Percentiles rank a stretch among this genome's conserved stretches.
These are phyloP conservation scores for Pseudogymnoascus sp. DNA, from an alignment of 2,329 filamentous ascomycete genomes.

Conservation along the genomic window DNA sequence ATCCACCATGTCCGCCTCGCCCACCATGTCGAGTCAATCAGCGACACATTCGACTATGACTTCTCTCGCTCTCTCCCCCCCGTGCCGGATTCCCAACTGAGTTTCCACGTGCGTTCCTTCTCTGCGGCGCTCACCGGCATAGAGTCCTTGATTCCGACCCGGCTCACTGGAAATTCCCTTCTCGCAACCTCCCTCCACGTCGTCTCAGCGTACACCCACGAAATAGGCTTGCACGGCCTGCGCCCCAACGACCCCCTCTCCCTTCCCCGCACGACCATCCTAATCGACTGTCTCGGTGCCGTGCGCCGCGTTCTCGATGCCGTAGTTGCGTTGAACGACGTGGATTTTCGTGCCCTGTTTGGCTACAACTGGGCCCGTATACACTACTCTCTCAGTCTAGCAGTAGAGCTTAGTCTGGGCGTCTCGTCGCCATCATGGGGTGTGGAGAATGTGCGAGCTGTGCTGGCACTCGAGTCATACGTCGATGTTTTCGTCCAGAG, in stretches of 20 bases:
- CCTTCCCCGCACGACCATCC: slow-evolving; percentile 8
- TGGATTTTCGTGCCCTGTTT: slow-evolving; percentile 7
- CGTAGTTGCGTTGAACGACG: background rate
- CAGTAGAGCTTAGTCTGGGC: slow-evolving; percentile 9
- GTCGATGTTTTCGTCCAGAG: slow-evolving; percentile 10
- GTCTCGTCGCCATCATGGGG: slow-evolving; percentile 11
- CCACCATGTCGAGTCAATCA: slow-evolving; percentile 9
- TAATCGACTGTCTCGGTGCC: slow-evolving; percentile 10
- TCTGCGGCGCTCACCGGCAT: slow-evolving; percentile 1
- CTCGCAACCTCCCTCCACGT: background rate
- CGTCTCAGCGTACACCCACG: slow-evolving; percentile 10
- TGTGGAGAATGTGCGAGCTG: slow-evolving; percentile 3
- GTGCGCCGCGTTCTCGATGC: slow-evolving; percentile 10
- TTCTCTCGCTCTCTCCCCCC: background rate
- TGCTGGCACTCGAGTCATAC: slow-evolving; percentile 10
- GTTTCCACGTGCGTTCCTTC: slow-evolving; percentile 12
- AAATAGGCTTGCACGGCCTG: slow-evolving; percentile 10
- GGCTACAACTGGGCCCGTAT: slow-evolving; percentile 11
- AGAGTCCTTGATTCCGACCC: slow-evolving; percentile 6
- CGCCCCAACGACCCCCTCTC: slow-evolving; percentile 4
- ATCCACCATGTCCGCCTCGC: slow-evolving; percentile 11
- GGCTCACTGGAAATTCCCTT: slow-evolving; percentile 2
- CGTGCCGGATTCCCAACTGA: slow-evolving; percentile 2
- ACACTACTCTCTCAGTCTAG: slow-evolving; percentile 11
- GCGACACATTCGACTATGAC: slow-evolving; percentile 11